These are phyloP conservation scores for Claviceps digitariae DNA, from an alignment of 2,329 filamentous ascomycete genomes.

Conservation along the genomic window DNA sequence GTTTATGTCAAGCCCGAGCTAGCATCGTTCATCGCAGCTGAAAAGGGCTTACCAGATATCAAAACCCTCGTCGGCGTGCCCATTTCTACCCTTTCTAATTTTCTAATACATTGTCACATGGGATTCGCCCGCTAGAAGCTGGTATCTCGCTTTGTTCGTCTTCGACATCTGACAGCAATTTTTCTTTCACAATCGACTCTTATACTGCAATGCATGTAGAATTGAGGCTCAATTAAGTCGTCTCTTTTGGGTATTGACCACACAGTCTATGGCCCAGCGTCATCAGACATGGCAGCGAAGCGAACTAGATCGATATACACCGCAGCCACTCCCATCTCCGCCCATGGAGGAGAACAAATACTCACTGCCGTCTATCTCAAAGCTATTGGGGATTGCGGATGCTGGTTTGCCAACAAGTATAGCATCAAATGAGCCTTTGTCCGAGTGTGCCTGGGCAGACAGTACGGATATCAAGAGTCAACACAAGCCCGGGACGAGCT, in stretches of 20 bases:
- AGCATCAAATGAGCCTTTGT: slow-evolving; percentile 33
- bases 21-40: not conserved
- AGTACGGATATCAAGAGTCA: slow-evolving; percentile 10
- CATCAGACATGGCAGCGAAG: slow-evolving; percentile 10
- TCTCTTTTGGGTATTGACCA: slow-evolving; percentile 9
- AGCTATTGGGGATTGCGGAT: slow-evolving; percentile 72
- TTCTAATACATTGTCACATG: not conserved
- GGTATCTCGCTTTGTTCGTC: not conserved
- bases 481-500: not conserved
- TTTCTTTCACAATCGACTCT: not conserved
- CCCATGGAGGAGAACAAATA: slow-evolving; percentile 69
- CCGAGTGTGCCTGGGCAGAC: slow-evolving; percentile 21
- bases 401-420: slow-evolving; percentile 47
- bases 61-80: not conserved
- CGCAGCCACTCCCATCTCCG: slow-evolving; percentile 58
- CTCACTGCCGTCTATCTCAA: slow-evolving; percentile 87
- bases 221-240: not conserved
- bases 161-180: not conserved
- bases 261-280: slow-evolving; percentile 17
- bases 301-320: slow-evolving; percentile 26
- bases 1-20: not conserved
- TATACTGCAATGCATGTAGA: not conserved
- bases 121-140: not conserved
- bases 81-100: no score
- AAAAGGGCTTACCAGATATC: not conserved